Base-by-base conservation (phyloP, 2,329 filamentous ascomycete species). In the Elsinoe batatas region DNA sequence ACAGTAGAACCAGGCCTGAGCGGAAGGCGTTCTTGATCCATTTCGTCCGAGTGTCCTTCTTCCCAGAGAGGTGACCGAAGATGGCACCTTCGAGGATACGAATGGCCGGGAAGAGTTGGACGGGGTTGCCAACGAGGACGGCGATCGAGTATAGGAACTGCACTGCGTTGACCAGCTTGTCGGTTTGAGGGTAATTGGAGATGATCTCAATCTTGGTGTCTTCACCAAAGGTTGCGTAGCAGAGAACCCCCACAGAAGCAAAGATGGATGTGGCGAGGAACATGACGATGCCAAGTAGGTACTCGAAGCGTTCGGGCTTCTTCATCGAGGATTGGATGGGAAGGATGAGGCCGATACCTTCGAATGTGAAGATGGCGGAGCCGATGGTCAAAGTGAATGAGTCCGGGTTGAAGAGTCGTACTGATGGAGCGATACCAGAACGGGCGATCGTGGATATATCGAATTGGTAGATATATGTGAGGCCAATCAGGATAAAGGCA, bases 271-370 rank as follows among this genome's bases (percentile, higher is more conserved):
- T 88, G 65, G 88, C 87, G 68, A 88, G 75, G 58, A 83, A 65
- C 85, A 89, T 88, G 68, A 89, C 81, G 11, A 80, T 61, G 58
- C 76, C 84, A 1, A 89, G 78, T 2, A 89, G 76, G 56, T 74
- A 74, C 61, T 80, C 77, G 62, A 89, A 89, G 15, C 82, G 76
- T 59, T 87, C 74, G 0, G 85, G 85, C 57, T 82, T 74, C 63
- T 79, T 80, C 85, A 89, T 89, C 56, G 82, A 85, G 7, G 83
- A 85, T 65, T 88, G 84, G 54, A 89, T 89, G 0, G 85, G 85
- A 7, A 89, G 73, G 60, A 89, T 87, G 20, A 89, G 79, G 1
- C 85, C 85, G 46, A 89, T 88, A 47, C 85, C 85, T 66, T 89
- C 85, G 62, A 88, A 89, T 0, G 85, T 88, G 70, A 88, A 89